phyloP scores from a whole-genome alignment of 164 flowering plant genomes.

The Magnolia officinalis region DNA sequence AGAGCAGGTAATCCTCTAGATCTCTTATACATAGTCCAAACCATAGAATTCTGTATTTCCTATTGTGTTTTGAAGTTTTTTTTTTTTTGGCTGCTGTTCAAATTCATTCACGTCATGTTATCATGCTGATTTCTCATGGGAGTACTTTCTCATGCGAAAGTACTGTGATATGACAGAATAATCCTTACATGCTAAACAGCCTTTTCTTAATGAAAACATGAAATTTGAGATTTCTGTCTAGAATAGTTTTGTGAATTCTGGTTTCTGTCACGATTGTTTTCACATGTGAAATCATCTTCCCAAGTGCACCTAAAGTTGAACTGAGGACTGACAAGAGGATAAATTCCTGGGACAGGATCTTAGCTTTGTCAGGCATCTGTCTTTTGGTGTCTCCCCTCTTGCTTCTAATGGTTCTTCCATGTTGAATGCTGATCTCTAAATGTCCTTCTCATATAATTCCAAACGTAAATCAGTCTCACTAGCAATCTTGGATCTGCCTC shows the following conservation, averaged over 20 bases:
- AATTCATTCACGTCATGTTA: not conserved
- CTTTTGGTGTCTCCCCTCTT: too few species aligned
- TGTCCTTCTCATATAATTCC: not conserved
- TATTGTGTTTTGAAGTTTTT: not conserved
- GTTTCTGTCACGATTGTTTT: not conserved
- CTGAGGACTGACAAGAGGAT: not conserved
- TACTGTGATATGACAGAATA: not conserved
- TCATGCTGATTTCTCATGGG: not conserved
- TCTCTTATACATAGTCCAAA: not conserved
- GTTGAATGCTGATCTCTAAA: too few species aligned
- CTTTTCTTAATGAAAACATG: not conserved
- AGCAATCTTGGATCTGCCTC: too few species aligned
- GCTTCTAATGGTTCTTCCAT: too few species aligned
- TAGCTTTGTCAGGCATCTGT: too few species aligned
- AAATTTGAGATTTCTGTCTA: not conserved
- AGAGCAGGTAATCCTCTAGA: slow-evolving; percentile 58
- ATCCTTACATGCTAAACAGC: not conserved
- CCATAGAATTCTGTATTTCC: not conserved
- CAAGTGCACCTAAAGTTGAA: not conserved
- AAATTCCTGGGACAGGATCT: not conserved
- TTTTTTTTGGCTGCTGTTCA: not conserved
- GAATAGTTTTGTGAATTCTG: not conserved
- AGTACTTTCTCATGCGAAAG: not conserved
- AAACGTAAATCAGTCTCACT: not conserved
- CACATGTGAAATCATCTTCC: not conserved